Evolutionary conservation across 441 rosid genomes (phyloP), one percentile per base, ranked within the genome.

Genomic region (Bruguiera hainesii): DNA sequence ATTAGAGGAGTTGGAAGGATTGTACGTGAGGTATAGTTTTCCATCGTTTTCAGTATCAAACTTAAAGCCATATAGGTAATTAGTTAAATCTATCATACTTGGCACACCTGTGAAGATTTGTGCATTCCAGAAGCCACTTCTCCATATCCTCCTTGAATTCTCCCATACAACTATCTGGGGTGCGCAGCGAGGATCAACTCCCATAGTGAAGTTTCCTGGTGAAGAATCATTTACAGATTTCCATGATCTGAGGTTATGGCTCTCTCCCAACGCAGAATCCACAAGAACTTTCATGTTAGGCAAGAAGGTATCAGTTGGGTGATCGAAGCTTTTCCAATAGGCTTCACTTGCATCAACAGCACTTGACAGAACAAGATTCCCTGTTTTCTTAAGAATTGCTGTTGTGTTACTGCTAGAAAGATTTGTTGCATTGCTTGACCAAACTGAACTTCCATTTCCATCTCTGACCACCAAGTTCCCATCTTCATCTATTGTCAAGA

Each of bases 101-200:
- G 91, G 94, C 3, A 94, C 71, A 19, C 99, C 99, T 0, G 83
- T 85, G 57, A 94, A 94, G 1, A 82, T 69, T 4, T 64, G 69
- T 0, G 80, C 84, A 51, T 84, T 80, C 99, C 99, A 94, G 5
- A 83, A 86, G 6, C 97, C 98, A 18, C 98, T 94, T 79, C 98
- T 79, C 98, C 98, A 94, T 58, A 76, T 55, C 61, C 96, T 81
- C 8, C 37, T 79, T 11, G 63, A 57, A 2, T 70, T 29, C 31
- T 86, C 83, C 97, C 98, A 89, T 31, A 88, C 74, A 33, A 91
- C 87, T 19, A 91, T 80, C 81, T 91, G 94, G 6, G 96, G 97
- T 0, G 89, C 76, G 13, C 85, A 89, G 0, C 74, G 52, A 5
- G 93, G 82, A 71, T 91, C 96, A 61, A 89, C 16, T 0, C 98